A percentile compares a stretch with the other conserved stretches of the same genome.
Conservation (phyloP, 2,329 filamentous ascomycete species). For the Diaporthe caulivora region DNA sequence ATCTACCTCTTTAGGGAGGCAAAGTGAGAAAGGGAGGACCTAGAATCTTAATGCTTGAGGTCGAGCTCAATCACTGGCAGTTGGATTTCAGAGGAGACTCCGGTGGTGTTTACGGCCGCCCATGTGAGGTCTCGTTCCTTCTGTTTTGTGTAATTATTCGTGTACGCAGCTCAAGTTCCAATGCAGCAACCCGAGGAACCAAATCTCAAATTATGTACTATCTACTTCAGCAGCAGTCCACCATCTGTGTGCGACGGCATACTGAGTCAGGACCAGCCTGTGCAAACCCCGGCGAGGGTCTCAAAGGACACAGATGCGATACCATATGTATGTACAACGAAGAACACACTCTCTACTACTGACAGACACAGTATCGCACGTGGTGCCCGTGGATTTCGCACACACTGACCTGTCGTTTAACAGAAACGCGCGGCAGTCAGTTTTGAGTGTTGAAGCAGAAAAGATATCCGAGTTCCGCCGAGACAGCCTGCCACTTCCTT, state of each 20-base stretch:
- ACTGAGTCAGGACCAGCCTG: conserved; percentile 16
- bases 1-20: conserved; percentile 1
- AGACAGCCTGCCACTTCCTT: neutral
- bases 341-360: neutral
- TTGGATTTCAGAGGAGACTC: neutral
- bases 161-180: neutral
- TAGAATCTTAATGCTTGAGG: neutral
- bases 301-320: neutral
- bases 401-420: neutral
- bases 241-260: neutral
- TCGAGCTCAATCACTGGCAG: neutral
- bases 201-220: conserved; percentile 21
- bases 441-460: neutral
- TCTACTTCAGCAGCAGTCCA: conserved; percentile 1
- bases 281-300: neutral
- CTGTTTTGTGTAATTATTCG: neutral
- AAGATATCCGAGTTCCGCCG: neutral
- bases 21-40: neutral
- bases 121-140: neutral
- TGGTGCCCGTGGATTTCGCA: neutral
- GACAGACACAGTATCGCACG: neutral
- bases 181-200: neutral
- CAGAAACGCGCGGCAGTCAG: neutral
- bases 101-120: neutral
- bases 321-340: conserved; percentile 26